These are phyloP conservation scores for Beauveria brongniartii DNA, from an alignment of 2,329 filamentous ascomycete species.

Conservation along the genomic window DNA sequence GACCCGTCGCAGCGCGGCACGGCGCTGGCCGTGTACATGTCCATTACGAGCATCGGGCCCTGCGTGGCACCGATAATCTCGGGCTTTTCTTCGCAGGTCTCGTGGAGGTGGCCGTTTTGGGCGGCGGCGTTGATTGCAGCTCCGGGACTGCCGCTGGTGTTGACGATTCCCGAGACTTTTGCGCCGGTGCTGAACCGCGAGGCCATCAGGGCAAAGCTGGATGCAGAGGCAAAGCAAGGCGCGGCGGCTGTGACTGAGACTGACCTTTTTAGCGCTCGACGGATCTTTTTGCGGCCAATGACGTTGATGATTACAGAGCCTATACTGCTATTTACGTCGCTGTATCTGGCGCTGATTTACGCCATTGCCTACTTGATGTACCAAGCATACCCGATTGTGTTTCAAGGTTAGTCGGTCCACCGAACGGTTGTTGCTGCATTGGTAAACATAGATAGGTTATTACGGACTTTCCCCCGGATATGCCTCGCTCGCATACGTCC, in stretches of 20 bases:
- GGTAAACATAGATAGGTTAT: constrained; percentile 14
- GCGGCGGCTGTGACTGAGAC: constrained; percentile 34
- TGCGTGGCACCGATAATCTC: constrained; percentile 44
- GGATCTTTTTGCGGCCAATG: constrained; percentile 42
- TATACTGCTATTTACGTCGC: constrained; percentile 39
- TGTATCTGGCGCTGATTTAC: constrained; percentile 43
- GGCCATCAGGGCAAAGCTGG: constrained; percentile 30
- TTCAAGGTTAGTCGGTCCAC: constrained; percentile 20
- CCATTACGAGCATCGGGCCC: constrained; percentile 24
- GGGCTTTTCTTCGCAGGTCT: constrained; percentile 39
- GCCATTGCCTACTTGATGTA: constrained; percentile 46
- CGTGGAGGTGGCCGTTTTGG: constrained; percentile 34
- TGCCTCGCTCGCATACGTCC: constrained; percentile 39
- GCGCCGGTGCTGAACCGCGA: constrained; percentile 41
- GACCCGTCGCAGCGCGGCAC: constrained; percentile 23
- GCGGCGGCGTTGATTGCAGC: constrained; percentile 25
- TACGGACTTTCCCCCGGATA: constrained; percentile 39
- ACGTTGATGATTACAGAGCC: constrained; percentile 40
- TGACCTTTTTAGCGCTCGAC: constrained; percentile 30
- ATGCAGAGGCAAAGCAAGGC: constrained; percentile 35
- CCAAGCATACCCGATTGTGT: constrained; percentile 43
- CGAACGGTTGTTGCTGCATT: not conserved
- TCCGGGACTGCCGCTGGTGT: constrained; percentile 22
- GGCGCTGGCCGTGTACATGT: constrained; percentile 28
- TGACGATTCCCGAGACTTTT: constrained; percentile 39